phyloP scores from a whole-genome alignment of 169 alveolate species.

The Cryptosporidium sp. region DNA sequence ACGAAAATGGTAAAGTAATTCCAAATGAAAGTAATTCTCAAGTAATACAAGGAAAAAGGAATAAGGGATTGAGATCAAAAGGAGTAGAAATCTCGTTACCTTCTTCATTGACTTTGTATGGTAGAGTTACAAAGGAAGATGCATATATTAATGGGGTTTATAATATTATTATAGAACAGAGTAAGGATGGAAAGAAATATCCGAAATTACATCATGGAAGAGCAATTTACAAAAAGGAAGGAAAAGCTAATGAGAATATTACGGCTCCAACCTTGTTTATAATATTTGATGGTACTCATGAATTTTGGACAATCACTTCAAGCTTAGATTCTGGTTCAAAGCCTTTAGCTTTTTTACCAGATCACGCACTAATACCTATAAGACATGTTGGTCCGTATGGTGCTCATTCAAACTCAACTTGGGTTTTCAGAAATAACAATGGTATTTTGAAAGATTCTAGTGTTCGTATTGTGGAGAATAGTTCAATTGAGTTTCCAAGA shows the following conservation, averaged over 20 bases:
- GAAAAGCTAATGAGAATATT: background rate
- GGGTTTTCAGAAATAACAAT: constrained; percentile 54
- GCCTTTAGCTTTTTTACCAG: constrained; percentile 71
- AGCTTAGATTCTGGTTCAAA: constrained; percentile 19
- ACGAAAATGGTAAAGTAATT: background rate
- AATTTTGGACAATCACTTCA: constrained; percentile 59
- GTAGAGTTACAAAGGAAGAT: constrained; percentile 31
- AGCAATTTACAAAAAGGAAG: constrained; percentile 49
- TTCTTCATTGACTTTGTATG: constrained; percentile 49
- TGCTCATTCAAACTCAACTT: constrained; percentile 63
- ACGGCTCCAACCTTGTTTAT: constrained; percentile 14
- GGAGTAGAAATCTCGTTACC: constrained; percentile 57
- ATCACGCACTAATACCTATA: constrained; percentile 60
- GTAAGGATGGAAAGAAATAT: constrained; percentile 10
- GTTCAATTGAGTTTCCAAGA: constrained; percentile 38
- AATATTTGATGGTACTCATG: constrained; percentile 67
- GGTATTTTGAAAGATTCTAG: constrained; percentile 35
- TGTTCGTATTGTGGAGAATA: constrained; percentile 59
- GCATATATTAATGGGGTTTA: constrained; percentile 55
- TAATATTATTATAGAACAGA: constrained; percentile 27
- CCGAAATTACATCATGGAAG: constrained; percentile 70
- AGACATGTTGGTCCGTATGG: constrained; percentile 76
- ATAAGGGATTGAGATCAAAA: constrained; percentile 62
- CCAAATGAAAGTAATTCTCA: constrained; percentile 1
- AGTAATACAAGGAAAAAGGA: background rate